Conservation (phyloP, 352 stramenopile species). For the Globisporangium takayamanum region DNA sequence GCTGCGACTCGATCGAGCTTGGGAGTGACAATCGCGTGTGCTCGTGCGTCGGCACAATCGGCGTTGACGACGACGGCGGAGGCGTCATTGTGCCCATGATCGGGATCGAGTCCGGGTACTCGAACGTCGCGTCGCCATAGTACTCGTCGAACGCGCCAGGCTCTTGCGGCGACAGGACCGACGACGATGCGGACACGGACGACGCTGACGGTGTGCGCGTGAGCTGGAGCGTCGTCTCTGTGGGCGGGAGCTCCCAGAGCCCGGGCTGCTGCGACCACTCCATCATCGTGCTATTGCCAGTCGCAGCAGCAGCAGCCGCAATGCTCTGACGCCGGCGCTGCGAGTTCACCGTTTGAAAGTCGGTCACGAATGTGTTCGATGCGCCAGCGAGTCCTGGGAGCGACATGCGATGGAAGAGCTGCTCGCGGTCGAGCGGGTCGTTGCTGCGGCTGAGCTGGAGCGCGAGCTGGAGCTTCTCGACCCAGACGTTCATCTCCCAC, state of each 20-base stretch:
- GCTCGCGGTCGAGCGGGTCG: background rate
- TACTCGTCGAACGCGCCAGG: background rate
- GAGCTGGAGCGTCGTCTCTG: background rate
- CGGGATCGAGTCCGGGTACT: background rate
- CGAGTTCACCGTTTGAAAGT: background rate
- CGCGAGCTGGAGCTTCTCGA: slow-evolving; percentile 26
- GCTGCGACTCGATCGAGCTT: background rate
- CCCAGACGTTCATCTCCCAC: slow-evolving; percentile 44
- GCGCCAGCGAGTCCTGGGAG: background rate
- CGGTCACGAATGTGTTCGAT: slow-evolving; percentile 2
- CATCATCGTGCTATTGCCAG: too few species aligned
- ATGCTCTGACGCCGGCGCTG: slow-evolving; percentile 3
- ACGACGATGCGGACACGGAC: background rate
- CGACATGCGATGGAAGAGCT: background rate
- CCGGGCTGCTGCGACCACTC: background rate
- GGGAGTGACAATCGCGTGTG: slow-evolving; percentile 1
- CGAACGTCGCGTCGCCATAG: background rate
- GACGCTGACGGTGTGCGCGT: background rate
- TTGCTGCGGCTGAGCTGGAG: slow-evolving; percentile 18
- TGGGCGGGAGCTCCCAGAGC: background rate
- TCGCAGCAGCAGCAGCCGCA: background rate
- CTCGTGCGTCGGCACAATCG: background rate
- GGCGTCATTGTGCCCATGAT: background rate
- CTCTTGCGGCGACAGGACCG: background rate
- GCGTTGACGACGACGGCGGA: background rate